These are phyloP conservation scores for Kwoniella botswanensis DNA, from an alignment of 768 basidiomycete species.

Conservation along the genomic window DNA sequence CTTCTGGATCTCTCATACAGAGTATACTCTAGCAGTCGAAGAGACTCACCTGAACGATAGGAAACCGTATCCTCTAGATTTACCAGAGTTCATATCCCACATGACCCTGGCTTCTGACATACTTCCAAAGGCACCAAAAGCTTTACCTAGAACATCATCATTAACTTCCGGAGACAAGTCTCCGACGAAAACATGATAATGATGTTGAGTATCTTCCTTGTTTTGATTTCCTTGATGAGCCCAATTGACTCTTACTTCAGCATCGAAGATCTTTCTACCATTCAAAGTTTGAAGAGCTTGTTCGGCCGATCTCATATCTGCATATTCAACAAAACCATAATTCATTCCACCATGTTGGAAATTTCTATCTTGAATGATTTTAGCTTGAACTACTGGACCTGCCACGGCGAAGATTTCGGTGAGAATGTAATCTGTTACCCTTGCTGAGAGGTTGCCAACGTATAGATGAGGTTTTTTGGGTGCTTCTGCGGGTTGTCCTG, in stretches of 20 bases:
- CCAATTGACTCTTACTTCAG: conserved; percentile 99
- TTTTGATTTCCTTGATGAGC: conserved; percentile 98
- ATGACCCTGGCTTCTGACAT: conserved; percentile 97
- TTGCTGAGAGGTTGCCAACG: conserved; percentile 95
- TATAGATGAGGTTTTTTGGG: conserved; percentile 87
- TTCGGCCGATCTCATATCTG: conserved; percentile 97
- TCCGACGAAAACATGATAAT: conserved; percentile 99
- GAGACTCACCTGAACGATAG: conserved; percentile 73
- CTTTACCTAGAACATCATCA: conserved; percentile 94
- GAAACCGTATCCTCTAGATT: conserved; percentile 97
- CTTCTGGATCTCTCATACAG: too few species aligned
- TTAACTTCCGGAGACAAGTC: conserved; percentile 99
- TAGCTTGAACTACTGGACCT: conserved; percentile 96
- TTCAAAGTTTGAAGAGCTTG: conserved; percentile 98
- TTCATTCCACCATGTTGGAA: conserved; percentile 99
- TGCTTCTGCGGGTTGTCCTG: conserved; percentile 32
- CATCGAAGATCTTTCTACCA: conserved; percentile 99
- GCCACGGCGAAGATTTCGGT: conserved; percentile 68
- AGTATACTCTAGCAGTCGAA: too few species aligned
- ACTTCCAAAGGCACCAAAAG: conserved; percentile 94
- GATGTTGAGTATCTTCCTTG: conserved; percentile 97
- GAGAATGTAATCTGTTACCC: conserved; percentile 99
- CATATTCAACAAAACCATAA: conserved; percentile 99
- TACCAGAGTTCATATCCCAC: conserved; percentile 99
- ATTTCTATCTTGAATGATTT: conserved; percentile 99